phyloP scores from a whole-genome alignment of 2,329 filamentous ascomycete genomes.

The Xylariaceae sp. region DNA sequence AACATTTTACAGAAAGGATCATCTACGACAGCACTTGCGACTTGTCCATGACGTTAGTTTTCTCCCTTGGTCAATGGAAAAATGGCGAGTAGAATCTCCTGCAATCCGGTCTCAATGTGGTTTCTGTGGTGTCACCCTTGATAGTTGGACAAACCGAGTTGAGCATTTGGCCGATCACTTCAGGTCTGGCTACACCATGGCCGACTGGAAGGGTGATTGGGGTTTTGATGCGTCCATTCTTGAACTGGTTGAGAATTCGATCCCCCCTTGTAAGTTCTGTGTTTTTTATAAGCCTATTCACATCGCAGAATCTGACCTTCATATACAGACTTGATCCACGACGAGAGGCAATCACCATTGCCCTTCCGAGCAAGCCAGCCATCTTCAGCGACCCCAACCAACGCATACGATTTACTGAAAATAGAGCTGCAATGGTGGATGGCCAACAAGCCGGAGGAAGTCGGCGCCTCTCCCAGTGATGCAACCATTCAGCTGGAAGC shows the following conservation, averaged over 20 bases:
- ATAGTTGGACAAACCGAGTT: slow-evolving; percentile 55
- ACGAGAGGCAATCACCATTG: slow-evolving; percentile 53
- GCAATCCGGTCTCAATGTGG: slow-evolving; percentile 60
- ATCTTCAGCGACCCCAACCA: slow-evolving; percentile 44
- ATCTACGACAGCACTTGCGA: slow-evolving; percentile 60
- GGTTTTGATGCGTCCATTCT: slow-evolving; percentile 58
- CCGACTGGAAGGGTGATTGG: slow-evolving; percentile 66
- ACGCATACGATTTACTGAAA: slow-evolving; percentile 59
- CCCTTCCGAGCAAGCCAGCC: slow-evolving; percentile 47
- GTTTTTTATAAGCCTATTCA: slow-evolving; percentile 35
- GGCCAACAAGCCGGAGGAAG: slow-evolving; percentile 40
- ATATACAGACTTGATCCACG: slow-evolving; percentile 55
- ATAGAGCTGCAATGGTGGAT: slow-evolving; percentile 51
- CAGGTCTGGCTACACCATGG: slow-evolving; percentile 61
- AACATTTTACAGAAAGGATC: slow-evolving; percentile 62
- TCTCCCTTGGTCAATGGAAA: slow-evolving; percentile 58
- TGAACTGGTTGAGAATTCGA: slow-evolving; percentile 61
- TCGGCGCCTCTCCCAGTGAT: slow-evolving; percentile 42
- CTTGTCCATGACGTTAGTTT: slow-evolving; percentile 60
- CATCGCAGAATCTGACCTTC: slow-evolving; percentile 35
- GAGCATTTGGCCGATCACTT: slow-evolving; percentile 65
- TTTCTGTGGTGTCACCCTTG: slow-evolving; percentile 59
- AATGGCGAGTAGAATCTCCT: slow-evolving; percentile 55
- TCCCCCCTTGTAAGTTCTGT: slow-evolving; percentile 55
- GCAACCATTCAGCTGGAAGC: slow-evolving; percentile 53